Percentiles rank a stretch among this genome's conserved stretches.
These are phyloP conservation scores for Solanum aculeatissimum DNA, from an alignment of 305 asterid species.

Conservation along the genomic window DNA sequence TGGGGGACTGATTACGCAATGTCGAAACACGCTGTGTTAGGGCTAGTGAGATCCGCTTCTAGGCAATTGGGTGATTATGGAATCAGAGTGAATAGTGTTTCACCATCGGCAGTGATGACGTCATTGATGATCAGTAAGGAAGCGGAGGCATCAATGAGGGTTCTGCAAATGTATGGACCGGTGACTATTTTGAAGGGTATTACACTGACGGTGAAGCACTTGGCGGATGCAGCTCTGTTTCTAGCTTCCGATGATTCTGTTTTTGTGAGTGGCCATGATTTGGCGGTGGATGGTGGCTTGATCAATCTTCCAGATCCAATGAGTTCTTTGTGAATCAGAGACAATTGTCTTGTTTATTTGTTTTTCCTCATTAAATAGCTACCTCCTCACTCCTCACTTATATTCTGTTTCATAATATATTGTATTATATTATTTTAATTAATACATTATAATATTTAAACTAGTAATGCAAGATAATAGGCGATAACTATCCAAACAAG, in stretches of 20 bases:
- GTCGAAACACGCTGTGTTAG: conserved; percentile 39
- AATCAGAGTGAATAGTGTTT: conserved; percentile 31
- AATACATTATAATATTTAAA: too few species aligned
- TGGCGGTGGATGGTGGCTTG: conserved; percentile 34
- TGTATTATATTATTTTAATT: too few species aligned
- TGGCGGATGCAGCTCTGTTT: conserved; percentile 35
- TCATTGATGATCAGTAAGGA: neutral
- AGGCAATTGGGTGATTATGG: conserved; percentile 29
- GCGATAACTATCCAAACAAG: too few species aligned
- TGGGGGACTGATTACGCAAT: conserved; percentile 17
- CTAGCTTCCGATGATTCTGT: conserved; percentile 34
- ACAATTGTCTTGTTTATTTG: neutral
- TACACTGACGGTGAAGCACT: conserved; percentile 4
- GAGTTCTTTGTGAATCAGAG: neutral
- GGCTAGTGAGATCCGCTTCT: conserved; percentile 25
- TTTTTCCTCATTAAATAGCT: too few species aligned
- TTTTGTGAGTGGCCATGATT: conserved; percentile 24
- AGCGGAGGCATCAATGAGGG: neutral
- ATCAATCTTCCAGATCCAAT: conserved; percentile 3
- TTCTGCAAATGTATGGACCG: conserved; percentile 6
- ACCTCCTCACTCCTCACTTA: too few species aligned
- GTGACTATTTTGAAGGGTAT: conserved; percentile 28
- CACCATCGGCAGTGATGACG: conserved; percentile 23
- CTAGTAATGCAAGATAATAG: too few species aligned
- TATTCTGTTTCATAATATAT: too few species aligned